Evolutionary conservation across 2,329 filamentous ascomycete genomes (phyloP).

Genomic region (Beauveria brongniartii): DNA sequence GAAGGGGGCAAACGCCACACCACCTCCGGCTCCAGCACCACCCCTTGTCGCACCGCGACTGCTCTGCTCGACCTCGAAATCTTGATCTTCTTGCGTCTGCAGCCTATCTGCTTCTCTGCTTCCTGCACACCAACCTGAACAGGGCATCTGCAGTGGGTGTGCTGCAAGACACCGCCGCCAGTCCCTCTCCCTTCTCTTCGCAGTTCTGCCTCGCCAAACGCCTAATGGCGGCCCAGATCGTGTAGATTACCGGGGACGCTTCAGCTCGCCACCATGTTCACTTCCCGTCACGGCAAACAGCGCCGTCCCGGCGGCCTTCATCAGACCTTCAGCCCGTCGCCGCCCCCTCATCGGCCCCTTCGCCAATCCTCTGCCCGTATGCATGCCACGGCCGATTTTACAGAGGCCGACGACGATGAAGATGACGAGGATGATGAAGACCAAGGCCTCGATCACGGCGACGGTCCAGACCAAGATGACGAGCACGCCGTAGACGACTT

Average conservation of each 20-base stretch:
- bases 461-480: constrained; percentile 36
- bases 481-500: constrained; percentile 36
- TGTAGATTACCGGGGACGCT: background rate
- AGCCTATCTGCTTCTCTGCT: background rate
- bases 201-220: background rate
- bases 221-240: constrained; percentile 4
- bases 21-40: background rate
- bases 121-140: background rate
- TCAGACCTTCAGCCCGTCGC: constrained; percentile 22
- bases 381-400: constrained; percentile 57
- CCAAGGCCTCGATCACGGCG: constrained; percentile 40
- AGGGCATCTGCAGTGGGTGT: background rate
- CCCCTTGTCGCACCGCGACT: constrained; percentile 6
- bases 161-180: background rate
- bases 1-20: constrained; percentile 3
- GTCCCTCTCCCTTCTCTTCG: background rate
- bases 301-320: constrained; percentile 21
- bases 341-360: constrained; percentile 22
- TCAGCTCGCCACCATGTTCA: constrained; percentile 25
- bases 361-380: constrained; percentile 23
- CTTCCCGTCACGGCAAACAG: constrained; percentile 27
- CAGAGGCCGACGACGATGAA: constrained; percentile 51
- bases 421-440: constrained; percentile 33
- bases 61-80: constrained; percentile 6
- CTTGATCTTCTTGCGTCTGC: constrained; percentile 3